Conservation (phyloP, 768 basidiomycete genomes). For the Mycena belliarum region DNA sequence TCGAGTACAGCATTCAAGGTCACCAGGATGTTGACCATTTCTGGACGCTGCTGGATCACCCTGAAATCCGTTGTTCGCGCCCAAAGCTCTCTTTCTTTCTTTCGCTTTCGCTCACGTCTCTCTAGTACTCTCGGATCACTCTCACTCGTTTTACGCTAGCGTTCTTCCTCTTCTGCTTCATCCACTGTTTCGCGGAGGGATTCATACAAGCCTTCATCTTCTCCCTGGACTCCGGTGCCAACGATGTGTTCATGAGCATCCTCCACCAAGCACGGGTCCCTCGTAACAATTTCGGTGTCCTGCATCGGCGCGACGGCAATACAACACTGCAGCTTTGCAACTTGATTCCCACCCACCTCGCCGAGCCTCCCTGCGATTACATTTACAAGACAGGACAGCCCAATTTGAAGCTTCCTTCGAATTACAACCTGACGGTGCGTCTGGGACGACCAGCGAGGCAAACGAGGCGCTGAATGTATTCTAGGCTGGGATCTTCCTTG, state of each 20-base stretch:
- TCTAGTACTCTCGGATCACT: slow-evolving; percentile 32
- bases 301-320: slow-evolving; percentile 21
- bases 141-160: slow-evolving; percentile 31
- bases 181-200: slow-evolving; percentile 34
- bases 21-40: slow-evolving; percentile 21
- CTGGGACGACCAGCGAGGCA: not conserved
- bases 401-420: not conserved
- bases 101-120: not conserved
- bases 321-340: slow-evolving; percentile 32
- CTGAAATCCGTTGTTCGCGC: slow-evolving; percentile 14
- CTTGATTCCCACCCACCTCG: slow-evolving; percentile 21
- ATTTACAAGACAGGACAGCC: slow-evolving; percentile 14
- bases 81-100: no score
- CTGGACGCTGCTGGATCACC: slow-evolving; percentile 20
- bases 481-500: slow-evolving; percentile 1
- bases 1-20: slow-evolving; percentile 17
- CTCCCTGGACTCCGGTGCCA: slow-evolving; percentile 28
- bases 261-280: slow-evolving; percentile 28
- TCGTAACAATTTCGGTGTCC: slow-evolving; percentile 24
- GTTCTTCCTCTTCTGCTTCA: slow-evolving; percentile 33
- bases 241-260: slow-evolving; percentile 23
- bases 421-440: slow-evolving; percentile 11
- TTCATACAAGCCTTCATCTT: slow-evolving; percentile 32
- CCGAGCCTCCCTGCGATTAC: not conserved
- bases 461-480: not conserved